Evolutionary conservation across 257 asterid genomes (phyloP).

Genomic region (Solanum appendiculatum): DNA sequence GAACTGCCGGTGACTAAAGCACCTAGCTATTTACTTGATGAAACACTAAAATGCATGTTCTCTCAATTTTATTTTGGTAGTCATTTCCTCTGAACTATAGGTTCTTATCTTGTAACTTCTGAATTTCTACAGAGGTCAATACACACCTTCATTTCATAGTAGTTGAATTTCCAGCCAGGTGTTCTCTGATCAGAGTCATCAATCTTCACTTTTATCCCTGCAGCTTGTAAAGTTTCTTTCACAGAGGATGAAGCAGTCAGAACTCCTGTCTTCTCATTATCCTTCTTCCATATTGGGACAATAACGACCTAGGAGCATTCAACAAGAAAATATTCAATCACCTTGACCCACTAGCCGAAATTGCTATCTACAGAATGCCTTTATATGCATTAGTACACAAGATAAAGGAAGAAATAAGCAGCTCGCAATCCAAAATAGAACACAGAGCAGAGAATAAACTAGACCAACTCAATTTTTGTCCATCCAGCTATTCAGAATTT

Average conservation of each 20-base stretch:
- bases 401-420: neutral
- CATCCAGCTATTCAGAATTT: neutral
- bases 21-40: neutral
- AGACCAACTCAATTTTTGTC: neutral
- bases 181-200: constrained; percentile 97
- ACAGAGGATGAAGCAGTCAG: constrained; percentile 63
- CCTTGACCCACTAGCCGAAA: neutral
- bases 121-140: neutral
- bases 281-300: constrained; percentile 92
- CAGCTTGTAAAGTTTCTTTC: constrained; percentile 57
- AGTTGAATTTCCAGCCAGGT: constrained; percentile 96
- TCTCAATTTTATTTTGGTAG: neutral
- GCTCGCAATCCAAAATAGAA: neutral
- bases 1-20: neutral
- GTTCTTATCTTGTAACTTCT: neutral
- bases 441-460: neutral
- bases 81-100: neutral
- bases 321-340: neutral
- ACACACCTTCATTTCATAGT: constrained; percentile 97
- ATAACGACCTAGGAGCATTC: constrained; percentile 60
- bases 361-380: neutral
- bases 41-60: neutral
- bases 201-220: constrained; percentile 70
- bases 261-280: constrained; percentile 59
- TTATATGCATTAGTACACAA: neutral